These are phyloP conservation scores for Lachnellula subtilissima DNA, from an alignment of 2,329 filamentous ascomycete species.

Conservation along the genomic window DNA sequence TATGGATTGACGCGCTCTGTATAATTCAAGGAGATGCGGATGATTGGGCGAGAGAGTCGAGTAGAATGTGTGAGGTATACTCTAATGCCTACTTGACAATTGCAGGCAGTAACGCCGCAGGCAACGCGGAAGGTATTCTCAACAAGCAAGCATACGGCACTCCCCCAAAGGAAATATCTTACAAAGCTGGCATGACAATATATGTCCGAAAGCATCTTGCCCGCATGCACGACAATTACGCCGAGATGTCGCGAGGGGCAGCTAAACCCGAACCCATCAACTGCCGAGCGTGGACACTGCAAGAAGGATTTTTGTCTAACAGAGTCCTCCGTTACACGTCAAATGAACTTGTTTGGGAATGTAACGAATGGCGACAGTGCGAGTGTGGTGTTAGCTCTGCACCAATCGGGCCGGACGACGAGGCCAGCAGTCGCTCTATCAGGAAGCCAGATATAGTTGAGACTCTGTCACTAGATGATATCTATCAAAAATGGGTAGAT, in stretches of 20 bases:
- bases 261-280: background rate
- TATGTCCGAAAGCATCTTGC: background rate
- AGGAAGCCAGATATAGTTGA: background rate
- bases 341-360: slow-evolving; percentile 1
- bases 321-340: background rate
- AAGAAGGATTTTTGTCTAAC: slow-evolving; percentile 2
- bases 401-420: too few species aligned
- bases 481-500: background rate
- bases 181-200: background rate
- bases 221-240: background rate
- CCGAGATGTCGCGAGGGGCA: background rate
- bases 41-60: slow-evolving; percentile 3
- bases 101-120: background rate
- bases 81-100: slow-evolving; percentile 5
- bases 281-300: slow-evolving; percentile 2
- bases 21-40: slow-evolving; percentile 10
- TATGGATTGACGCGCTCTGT: slow-evolving; percentile 17
- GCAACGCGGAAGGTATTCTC: background rate
- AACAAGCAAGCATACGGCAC: too few species aligned
- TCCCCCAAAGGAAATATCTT: background rate
- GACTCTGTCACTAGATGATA: background rate
- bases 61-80: slow-evolving; percentile 8
- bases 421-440: too few species aligned
- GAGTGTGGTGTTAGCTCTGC: background rate
- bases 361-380: background rate